phyloP scores from a whole-genome alignment of 306 rosid genomes.

The Coriaria nepalensis region DNA sequence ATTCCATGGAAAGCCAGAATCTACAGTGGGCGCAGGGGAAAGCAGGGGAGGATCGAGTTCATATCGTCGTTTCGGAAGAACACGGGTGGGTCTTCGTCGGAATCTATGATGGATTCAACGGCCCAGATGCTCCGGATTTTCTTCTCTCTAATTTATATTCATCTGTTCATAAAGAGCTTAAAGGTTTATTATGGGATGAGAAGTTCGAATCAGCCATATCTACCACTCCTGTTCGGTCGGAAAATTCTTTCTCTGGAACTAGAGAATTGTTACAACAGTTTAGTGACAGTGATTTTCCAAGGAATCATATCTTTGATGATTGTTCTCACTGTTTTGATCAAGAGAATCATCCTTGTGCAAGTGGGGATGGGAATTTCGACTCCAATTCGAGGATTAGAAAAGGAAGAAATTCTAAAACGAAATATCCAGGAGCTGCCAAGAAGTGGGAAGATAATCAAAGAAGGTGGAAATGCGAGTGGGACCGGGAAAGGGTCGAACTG shows the following conservation, averaged over 20 bases:
- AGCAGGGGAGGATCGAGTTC: slow-evolving; percentile 97
- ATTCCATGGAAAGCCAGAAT: slow-evolving; percentile 65
- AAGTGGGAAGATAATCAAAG: slow-evolving; percentile 81
- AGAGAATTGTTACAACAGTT: slow-evolving; percentile 14
- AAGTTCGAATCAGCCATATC: slow-evolving; percentile 17
- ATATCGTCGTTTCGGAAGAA: slow-evolving; percentile 92
- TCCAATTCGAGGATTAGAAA: slow-evolving; percentile 19
- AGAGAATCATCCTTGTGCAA: slow-evolving; percentile 39
- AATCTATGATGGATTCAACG: slow-evolving; percentile 90
- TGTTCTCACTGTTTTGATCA: slow-evolving; percentile 52
- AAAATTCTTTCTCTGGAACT: slow-evolving; percentile 16
- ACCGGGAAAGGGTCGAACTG: slow-evolving; percentile 69
- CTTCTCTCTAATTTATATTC: slow-evolving; percentile 59
- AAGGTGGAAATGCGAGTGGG: slow-evolving; percentile 96
- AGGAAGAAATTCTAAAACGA: slow-evolving; percentile 25
- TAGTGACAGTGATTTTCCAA: slow-evolving; percentile 17
- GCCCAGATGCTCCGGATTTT: slow-evolving; percentile 96
- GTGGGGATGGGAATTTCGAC: slow-evolving; percentile 36
- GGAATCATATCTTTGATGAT: slow-evolving; percentile 24
- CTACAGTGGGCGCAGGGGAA: slow-evolving; percentile 99
- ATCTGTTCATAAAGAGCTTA: slow-evolving; percentile 66
- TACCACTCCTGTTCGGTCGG: slow-evolving; percentile 20
- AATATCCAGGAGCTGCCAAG: slow-evolving; percentile 42
- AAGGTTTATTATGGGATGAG: slow-evolving; percentile 86
- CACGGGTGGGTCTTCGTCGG: slow-evolving; percentile 99